These are phyloP conservation scores for Hura crepitans DNA, from an alignment of 441 rosid genomes.

Conservation along the genomic window DNA sequence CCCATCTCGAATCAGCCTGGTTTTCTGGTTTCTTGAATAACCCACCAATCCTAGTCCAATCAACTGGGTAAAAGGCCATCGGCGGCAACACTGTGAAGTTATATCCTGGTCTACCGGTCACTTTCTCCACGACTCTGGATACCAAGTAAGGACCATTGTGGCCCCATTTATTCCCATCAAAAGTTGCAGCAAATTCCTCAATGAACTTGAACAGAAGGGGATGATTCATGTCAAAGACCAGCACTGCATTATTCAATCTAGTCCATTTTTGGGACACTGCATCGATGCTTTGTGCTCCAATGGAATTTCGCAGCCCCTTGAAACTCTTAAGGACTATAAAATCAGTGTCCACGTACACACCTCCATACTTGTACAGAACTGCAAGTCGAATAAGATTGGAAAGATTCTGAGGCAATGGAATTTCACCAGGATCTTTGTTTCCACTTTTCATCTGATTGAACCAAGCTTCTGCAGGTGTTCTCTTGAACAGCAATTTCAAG, in stretches of 20 bases:
- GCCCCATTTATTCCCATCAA: constrained; percentile 84
- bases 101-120: constrained; percentile 35
- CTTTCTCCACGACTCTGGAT: constrained; percentile 51
- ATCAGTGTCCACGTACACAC: constrained; percentile 69
- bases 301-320: constrained; percentile 42
- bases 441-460: constrained; percentile 46
- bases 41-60: constrained; percentile 51
- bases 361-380: constrained; percentile 66
- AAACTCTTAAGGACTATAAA: constrained; percentile 48
- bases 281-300: constrained; percentile 67
- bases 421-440: constrained; percentile 52
- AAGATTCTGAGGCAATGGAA: constrained; percentile 66
- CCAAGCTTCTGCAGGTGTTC: constrained; percentile 61
- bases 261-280: constrained; percentile 46
- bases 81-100: constrained; percentile 61
- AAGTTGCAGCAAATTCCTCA: constrained; percentile 64
- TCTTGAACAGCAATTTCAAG: constrained; percentile 45
- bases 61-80: constrained; percentile 63
- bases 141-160: constrained; percentile 81
- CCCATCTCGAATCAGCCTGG: constrained; percentile 38
- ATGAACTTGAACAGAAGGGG: constrained; percentile 58
- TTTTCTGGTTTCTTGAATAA: constrained; percentile 44
- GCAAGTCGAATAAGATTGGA: constrained; percentile 65
- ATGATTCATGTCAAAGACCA: constrained; percentile 62
- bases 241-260: constrained; percentile 70